Base-by-base conservation (phyloP, 805 yeast species). In the Kazachstania martiniae region DNA sequence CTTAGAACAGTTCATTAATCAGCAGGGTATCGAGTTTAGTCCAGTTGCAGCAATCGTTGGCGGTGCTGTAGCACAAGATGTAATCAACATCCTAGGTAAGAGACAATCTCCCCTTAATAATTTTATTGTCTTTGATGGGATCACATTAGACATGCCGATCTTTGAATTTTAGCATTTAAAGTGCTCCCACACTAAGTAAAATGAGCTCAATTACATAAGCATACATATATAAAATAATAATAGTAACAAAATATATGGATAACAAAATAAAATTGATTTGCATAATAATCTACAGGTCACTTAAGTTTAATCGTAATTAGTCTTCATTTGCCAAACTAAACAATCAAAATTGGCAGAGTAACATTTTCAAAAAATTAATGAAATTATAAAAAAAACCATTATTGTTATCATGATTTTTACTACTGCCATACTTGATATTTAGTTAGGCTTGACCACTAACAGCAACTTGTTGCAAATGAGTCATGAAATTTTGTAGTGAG, bases 401-500 rank as follows among this genome's bases (percentile, higher is more conserved):
- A n/a, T n/a, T n/a, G n/a, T n/a, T n/a, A n/a, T n/a, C n/a, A n/a
- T n/a, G n/a, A n/a, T n/a, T n/a, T n/a, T n/a, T n/a, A n/a, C n/a
- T n/a, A n/a, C n/a, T n/a, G n/a, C n/a, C n/a, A n/a, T 27, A 4
- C 13, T 23, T 23, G 12, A n/a, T 14, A 3, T 27, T 18, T 18
- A 36, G 32, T 46, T 44, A 55, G 26, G 53, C 47, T 39, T 54
- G 59, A 29, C 68, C 69, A 36, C 62, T 58, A 27, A 89, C 96
- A 33, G 89, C 93, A 43, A 87, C 74, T 60, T 84, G 84, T 57
- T 87, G 94, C 53, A 91, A 72, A 60, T 91, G 97, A 31, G 79
- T 70, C 93, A 91, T 89, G 62, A 91, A 91, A 29, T 86, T 86
- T 63, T 89, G 95, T 58, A 91, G 67, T 34, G 89, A 77, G 32